Evolutionary conservation across 176 grass and related monocot genomes (phyloP), one percentile per base, ranked within the genome.

Genomic region (Zoysia japonica): DNA sequence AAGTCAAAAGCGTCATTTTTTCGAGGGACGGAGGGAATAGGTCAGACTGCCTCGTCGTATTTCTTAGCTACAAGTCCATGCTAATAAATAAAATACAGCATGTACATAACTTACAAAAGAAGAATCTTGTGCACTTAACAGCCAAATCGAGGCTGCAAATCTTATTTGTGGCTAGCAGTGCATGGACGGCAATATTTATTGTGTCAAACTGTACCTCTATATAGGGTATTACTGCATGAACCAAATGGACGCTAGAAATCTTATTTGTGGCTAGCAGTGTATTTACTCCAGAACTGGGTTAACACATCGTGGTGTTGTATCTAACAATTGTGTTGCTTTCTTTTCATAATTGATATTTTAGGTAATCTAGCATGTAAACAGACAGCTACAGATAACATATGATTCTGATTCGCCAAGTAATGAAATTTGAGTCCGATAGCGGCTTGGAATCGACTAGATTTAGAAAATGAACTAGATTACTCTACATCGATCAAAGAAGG

Each of bases 131-230:
- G 64, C 65, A 11, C 46, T 13, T 13, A 71, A 46, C 53, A n/a
- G 68, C 63, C 42, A 86, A 68, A 75, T 85, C 65, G 69, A 28
- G 51, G 7, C 65, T 15, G 53, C 44, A 7, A 38, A 43, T 79
- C 83, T 79, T 42, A 41, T 67, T 61, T 17, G 70, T 86, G 70
- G 84, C 62, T 50, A 59, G 3, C 8, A 75, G 42, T 68, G 61
- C 84, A 45, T 5, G 44, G 77, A 53, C 51, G 62, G 65, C 6
- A 67, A 42, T 16, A 37, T 13, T 57, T 2, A 57, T 13, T 67
- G 6, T 28, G 28, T 28, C 16, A 67, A 77, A 51, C 28, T 28
- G 28, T 80, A 52, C 49, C 49, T 51, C 49, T 36, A 49, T 8
- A 15, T 28, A 28, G 28, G 28, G 28, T 28, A 28, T 28, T 28